Conservation (phyloP, 2,329 filamentous ascomycete genomes). For the Nemania abortiva region DNA sequence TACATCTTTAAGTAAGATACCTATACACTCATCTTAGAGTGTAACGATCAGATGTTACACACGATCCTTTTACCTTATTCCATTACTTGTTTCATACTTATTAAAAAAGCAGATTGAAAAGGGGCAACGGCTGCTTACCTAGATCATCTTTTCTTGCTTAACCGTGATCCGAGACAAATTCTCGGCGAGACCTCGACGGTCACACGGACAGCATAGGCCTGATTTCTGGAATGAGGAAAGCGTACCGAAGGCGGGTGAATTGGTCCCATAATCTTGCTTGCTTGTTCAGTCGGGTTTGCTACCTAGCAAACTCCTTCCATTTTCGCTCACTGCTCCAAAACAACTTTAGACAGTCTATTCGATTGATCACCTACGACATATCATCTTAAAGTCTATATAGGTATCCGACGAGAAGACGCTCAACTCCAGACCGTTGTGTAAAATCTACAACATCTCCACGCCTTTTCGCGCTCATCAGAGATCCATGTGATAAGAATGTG, state of each 20-base stretch:
- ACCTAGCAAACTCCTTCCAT: constrained; percentile 4
- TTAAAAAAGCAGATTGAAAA: not conserved
- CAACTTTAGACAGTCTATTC: too few relatives aligned
- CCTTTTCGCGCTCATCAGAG: not conserved
- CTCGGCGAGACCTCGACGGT: constrained; percentile 8
- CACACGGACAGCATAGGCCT: constrained; percentile 15
- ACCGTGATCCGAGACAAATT: constrained; percentile 14
- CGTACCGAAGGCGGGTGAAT: not conserved
- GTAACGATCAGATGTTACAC: not conserved
- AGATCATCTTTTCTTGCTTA: not conserved
- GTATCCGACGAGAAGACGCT: not conserved
- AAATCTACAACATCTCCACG: not conserved
- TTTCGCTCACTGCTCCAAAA: not conserved
- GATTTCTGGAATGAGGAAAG: constrained; percentile 12
- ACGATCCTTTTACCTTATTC: not conserved
- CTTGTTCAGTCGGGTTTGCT: constrained; percentile 23
- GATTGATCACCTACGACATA: too few relatives aligned
- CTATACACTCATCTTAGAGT: not conserved
- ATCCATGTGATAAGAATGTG: constrained; percentile 23
- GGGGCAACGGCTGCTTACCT: not conserved
- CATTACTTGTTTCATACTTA: not conserved
- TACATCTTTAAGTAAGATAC: not conserved
- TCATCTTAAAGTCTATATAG: not conserved
- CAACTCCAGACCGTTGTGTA: not conserved
- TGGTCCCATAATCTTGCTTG: not conserved